Evolutionary conservation across 2,329 filamentous ascomycete species (phyloP).

Genomic region (Colletotrichum melonis): DNA sequence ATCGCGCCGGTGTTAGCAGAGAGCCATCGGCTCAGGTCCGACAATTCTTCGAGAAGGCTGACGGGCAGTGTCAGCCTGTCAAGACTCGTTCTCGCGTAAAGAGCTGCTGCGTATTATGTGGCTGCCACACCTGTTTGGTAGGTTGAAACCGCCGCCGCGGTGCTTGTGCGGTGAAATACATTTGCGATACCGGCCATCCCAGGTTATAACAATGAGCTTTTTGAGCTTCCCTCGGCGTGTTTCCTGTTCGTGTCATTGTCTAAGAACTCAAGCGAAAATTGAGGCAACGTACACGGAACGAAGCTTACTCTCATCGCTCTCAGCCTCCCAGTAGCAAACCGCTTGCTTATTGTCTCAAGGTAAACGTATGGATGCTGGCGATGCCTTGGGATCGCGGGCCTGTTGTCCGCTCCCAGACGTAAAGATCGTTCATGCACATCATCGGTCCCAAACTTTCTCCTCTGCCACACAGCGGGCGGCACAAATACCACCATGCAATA

Average conservation of each 20-base stretch:
- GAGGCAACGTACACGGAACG: too few relatives aligned
- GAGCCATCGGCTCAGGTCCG: neutral
- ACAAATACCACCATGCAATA: neutral
- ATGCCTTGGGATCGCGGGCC: neutral
- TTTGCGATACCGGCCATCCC: constrained; percentile 27
- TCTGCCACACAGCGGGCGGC: neutral
- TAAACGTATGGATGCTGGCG: neutral
- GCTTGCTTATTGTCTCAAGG: neutral
- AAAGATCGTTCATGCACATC: constrained; percentile 20
- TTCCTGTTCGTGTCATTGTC: neutral
- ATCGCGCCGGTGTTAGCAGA: constrained; percentile 19
- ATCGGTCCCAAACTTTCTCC: constrained; percentile 5
- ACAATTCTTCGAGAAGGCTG: constrained; percentile 24
- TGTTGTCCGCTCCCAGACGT: neutral
- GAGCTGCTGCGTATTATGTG: neutral
- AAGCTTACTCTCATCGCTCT: neutral
- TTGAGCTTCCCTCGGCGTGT: neutral
- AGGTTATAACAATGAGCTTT: neutral
- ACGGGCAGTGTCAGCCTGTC: constrained; percentile 9
- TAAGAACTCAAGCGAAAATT: too few relatives aligned
- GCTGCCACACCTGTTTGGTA: neutral
- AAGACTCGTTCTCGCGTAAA: constrained; percentile 4
- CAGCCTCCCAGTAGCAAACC: neutral
- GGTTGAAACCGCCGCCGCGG: neutral
- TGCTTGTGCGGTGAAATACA: neutral